Evolutionary conservation across 2,329 filamentous ascomycete species (phyloP).

Genomic region (Botrytis porri): DNA sequence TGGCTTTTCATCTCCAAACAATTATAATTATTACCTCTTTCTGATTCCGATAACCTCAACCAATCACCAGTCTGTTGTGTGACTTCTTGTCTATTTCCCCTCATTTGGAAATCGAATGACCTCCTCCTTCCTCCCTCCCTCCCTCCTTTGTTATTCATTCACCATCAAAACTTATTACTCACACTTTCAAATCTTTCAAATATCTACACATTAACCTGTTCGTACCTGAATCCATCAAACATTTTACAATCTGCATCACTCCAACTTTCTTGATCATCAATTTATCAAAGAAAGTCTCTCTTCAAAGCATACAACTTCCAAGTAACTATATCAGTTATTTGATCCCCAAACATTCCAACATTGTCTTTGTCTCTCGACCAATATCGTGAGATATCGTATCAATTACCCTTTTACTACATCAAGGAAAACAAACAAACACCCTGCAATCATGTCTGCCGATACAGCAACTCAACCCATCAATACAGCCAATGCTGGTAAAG

Average conservation of each 20-base stretch:
- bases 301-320: not conserved
- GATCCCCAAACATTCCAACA: not conserved
- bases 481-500: constrained; percentile 1
- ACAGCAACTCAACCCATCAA: constrained; percentile 33
- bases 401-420: not conserved
- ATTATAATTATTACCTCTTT: not conserved
- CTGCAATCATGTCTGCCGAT: constrained; percentile 49
- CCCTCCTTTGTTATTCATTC: constrained; percentile 2
- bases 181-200: not conserved
- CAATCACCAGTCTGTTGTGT: not conserved
- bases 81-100: not conserved
- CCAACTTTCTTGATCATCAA: not conserved
- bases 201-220: not conserved
- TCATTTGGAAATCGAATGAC: constrained; percentile 5
- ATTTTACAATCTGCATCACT: not conserved
- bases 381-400: constrained; percentile 5
- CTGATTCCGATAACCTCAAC: not conserved
- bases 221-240: not conserved
- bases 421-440: not conserved
- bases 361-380: constrained; percentile 1
- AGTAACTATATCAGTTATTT: not conserved
- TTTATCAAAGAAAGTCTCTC: constrained; percentile 1
- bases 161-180: not conserved
- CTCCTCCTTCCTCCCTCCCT: constrained; percentile 8
- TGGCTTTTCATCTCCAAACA: too few relatives aligned